phyloP scores from a whole-genome alignment of 495 filamentous ascomycete species.

The Cryomyces minteri region DNA sequence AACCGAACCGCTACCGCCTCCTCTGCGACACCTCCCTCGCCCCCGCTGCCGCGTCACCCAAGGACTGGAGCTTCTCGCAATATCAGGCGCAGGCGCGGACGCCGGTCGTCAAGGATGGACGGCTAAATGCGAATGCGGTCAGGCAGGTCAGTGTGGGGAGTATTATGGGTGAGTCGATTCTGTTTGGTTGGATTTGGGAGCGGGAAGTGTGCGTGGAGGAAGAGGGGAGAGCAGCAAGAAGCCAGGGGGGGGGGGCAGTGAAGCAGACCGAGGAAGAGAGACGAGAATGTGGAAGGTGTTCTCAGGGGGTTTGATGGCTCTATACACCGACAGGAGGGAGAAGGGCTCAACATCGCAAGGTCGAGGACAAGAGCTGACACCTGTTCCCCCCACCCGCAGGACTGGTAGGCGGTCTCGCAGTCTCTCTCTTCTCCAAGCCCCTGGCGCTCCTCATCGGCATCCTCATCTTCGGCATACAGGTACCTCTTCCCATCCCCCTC shows the following conservation, averaged over 20 bases:
- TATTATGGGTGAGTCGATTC: conserved; percentile 9
- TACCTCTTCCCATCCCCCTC: conserved; percentile 20
- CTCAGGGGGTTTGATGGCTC: too few species aligned
- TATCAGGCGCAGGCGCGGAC: conserved; percentile 10
- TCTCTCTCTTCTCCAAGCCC: conserved; percentile 57
- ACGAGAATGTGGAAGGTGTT: too few species aligned
- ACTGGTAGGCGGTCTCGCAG: conserved; percentile 46
- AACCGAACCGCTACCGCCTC: conserved; percentile 1
- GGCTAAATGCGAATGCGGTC: conserved; percentile 9
- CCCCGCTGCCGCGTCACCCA: conserved; percentile 1
- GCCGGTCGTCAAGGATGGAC: conserved; percentile 7
- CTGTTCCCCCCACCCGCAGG: conserved; percentile 21
- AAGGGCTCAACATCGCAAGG: too few species aligned
- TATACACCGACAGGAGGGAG: too few species aligned
- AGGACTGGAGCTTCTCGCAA: conserved; percentile 15
- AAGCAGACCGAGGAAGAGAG: too few species aligned
- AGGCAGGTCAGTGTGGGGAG: conserved; percentile 17
- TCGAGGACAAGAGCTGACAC: too few species aligned
- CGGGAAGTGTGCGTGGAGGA: not conserved
- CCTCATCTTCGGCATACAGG: conserved; percentile 50
- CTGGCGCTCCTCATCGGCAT: conserved; percentile 57
- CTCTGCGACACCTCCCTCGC: conserved; percentile 7
- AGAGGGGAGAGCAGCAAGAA: not conserved
- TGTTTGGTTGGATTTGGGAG: not conserved
- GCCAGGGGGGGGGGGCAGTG: not conserved